Evolutionary conservation across 2,329 filamentous ascomycete genomes (phyloP), one percentile per base, ranked within the genome.

Genomic region (Alternaria ethzedia): DNA sequence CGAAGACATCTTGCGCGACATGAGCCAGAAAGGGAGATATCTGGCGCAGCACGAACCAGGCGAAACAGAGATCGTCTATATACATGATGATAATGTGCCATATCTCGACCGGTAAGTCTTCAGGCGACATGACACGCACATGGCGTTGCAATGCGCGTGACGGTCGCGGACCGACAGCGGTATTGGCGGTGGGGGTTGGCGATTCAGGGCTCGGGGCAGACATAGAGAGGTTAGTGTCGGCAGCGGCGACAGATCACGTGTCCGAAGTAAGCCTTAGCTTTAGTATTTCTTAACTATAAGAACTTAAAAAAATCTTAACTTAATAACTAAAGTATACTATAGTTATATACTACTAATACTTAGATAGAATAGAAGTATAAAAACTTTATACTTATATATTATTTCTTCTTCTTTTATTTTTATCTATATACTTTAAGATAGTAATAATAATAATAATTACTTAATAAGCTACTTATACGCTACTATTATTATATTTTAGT

Each of bases 11-110:
- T 50, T 70, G 67, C 20, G 70, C 67, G 36, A 73, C 62, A 32
- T 45, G 43, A 23, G 50, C 58, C 12, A 70, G 47, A 43, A 59
- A 64, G 6, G 55, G 59, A 45, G 63, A 70, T 15, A 67, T 65
- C 26, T 67, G 67, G 63, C 69, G 68, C 58, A 75, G 50, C 54
- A 70, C 58, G 41, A 66, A 67, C 67, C 68, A 71, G 32, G 63
- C 67, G 54, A 72, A 71, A 65, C 69, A 69, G 49, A 57, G 59
- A 65, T 69, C 62, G 59, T 67, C 63, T 21, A 71, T 47, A 30
- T 49, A 44, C 30, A 52, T 51, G 52, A 73, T 62, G 56, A 68
- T 65, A 28, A 64, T 52, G 25, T 63, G 54, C 64, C 64, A 73
- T 11, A 73, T 52, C 30, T 69, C 70, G 15, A 59, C 46, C 21